phyloP scores from a whole-genome alignment of 768 basidiomycete species.

The Trametes cubensis region DNA sequence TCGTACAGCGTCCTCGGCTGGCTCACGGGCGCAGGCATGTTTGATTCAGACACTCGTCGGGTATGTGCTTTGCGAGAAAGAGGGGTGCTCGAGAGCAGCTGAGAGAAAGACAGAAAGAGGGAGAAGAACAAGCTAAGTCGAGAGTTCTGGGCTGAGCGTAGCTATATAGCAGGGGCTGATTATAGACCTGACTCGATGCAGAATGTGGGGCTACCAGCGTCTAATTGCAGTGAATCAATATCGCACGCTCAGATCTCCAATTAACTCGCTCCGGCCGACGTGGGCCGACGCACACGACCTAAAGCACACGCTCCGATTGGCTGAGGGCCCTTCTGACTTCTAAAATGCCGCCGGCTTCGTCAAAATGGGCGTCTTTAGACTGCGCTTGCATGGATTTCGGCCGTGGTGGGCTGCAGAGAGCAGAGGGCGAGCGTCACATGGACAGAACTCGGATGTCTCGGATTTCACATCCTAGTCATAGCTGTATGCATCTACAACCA shows the following conservation, averaged over 20 bases:
- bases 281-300: slow-evolving; percentile 8
- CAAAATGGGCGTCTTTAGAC: background rate
- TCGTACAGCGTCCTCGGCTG: slow-evolving; percentile 91
- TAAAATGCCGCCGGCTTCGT: background rate
- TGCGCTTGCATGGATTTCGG: no score
- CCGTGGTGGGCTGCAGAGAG: no score
- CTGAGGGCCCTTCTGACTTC: background rate
- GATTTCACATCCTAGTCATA: background rate
- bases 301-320: slow-evolving; percentile 8
- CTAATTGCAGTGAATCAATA: no score
- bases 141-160: background rate
- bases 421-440: no score
- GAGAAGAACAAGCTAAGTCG: background rate
- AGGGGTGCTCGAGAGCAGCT: background rate
- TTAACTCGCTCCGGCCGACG: slow-evolving; percentile 16
- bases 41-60: background rate
- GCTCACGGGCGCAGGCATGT: slow-evolving; percentile 58
- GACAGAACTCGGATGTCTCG: no score
- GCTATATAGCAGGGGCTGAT: slow-evolving; percentile 5
- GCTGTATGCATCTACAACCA: background rate
- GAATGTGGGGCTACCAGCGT: background rate
- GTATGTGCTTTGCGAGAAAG: background rate
- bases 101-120: background rate
- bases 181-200: slow-evolving; percentile 18
- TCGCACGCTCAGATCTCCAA: background rate